Evolutionary conservation across 2,329 filamentous ascomycete genomes (phyloP).

Genomic region (Cladophialophora carrionii): DNA sequence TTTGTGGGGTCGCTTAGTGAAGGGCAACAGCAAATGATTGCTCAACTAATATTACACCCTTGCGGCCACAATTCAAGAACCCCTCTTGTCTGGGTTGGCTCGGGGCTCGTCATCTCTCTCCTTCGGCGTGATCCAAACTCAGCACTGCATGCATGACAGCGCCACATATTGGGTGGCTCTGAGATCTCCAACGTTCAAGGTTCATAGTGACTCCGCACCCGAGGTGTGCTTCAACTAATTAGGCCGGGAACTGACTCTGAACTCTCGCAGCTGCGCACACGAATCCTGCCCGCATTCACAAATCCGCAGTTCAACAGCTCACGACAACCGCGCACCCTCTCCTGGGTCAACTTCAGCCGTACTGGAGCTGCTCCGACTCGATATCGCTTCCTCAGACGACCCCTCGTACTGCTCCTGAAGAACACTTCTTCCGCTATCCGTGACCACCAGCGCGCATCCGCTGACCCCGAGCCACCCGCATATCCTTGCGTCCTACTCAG

Average conservation of each 20-base stretch:
- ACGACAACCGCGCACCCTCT: not conserved
- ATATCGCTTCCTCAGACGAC: not conserved
- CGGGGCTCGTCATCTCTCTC: not conserved
- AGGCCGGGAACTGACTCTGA: not conserved
- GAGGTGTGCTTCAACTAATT: slow-evolving; percentile 10
- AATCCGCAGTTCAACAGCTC: not conserved
- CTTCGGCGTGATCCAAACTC: not conserved
- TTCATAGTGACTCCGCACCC: slow-evolving; percentile 22
- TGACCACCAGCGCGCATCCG: slow-evolving; percentile 6
- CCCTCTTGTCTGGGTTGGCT: slow-evolving; percentile 1
- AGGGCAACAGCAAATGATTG: slow-evolving; percentile 15
- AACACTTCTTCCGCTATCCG: slow-evolving; percentile 5
- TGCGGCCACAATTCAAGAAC: not conserved
- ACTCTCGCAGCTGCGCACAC: slow-evolving; percentile 1
- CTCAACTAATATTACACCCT: slow-evolving; percentile 5
- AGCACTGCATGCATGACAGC: slow-evolving; percentile 10
- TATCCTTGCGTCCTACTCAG: slow-evolving; percentile 9
- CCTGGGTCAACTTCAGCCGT: not conserved
- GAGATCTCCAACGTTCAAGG: not conserved
- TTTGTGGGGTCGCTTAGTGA: slow-evolving; percentile 20
- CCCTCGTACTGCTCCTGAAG: slow-evolving; percentile 7
- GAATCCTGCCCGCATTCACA: slow-evolving; percentile 9
- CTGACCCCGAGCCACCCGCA: slow-evolving; percentile 9
- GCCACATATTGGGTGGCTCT: slow-evolving; percentile 23
- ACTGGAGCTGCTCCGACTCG: not conserved